Evolutionary conservation across 345 rosid genomes (phyloP).

Genomic region (Jatropha curcas): DNA sequence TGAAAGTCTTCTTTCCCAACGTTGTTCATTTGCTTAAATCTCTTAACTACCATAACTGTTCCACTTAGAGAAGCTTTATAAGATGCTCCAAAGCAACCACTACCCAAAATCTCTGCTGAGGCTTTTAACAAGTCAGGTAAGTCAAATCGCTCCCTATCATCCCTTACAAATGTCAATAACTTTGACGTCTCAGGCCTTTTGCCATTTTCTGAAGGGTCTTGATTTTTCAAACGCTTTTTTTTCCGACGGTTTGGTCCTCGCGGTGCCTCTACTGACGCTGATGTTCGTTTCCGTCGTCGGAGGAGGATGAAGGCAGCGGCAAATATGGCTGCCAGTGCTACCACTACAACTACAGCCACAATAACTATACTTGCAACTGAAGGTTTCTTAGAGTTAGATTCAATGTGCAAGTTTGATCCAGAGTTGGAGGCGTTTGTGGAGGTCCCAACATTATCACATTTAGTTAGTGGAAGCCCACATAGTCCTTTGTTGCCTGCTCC

Average conservation of each 20-base stretch:
- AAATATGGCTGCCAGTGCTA: slow-evolving; percentile 26
- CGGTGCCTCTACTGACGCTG: slow-evolving; percentile 41
- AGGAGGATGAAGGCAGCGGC: slow-evolving; percentile 16
- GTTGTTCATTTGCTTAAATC: slow-evolving; percentile 84
- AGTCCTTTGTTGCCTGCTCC: slow-evolving; percentile 65
- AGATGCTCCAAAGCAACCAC: slow-evolving; percentile 81
- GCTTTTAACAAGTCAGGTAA: slow-evolving; percentile 74
- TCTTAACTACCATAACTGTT: slow-evolving; percentile 74
- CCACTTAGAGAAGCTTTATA: slow-evolving; percentile 68
- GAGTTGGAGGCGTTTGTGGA: neutral
- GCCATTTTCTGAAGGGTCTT: no score
- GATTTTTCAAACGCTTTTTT: no score
- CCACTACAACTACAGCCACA: slow-evolving; percentile 25
- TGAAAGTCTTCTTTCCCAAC: slow-evolving; percentile 73
- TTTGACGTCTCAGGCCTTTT: slow-evolving; percentile 40
- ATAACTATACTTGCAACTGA: slow-evolving; percentile 22
- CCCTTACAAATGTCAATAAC: slow-evolving; percentile 64
- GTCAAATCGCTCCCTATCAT: slow-evolving; percentile 70
- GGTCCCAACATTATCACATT: neutral
- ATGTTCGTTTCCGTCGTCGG: slow-evolving; percentile 6
- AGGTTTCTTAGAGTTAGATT: slow-evolving; percentile 8
- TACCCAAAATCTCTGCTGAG: slow-evolving; percentile 86
- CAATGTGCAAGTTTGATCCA: neutral
- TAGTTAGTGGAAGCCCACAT: slow-evolving; percentile 59
- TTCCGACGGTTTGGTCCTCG: slow-evolving; percentile 21